A percentile compares a stretch with the other conserved stretches of the same genome.
These are phyloP conservation scores for Nicotiana paniculata DNA, from an alignment of 257 asterid species.

Conservation along the genomic window DNA sequence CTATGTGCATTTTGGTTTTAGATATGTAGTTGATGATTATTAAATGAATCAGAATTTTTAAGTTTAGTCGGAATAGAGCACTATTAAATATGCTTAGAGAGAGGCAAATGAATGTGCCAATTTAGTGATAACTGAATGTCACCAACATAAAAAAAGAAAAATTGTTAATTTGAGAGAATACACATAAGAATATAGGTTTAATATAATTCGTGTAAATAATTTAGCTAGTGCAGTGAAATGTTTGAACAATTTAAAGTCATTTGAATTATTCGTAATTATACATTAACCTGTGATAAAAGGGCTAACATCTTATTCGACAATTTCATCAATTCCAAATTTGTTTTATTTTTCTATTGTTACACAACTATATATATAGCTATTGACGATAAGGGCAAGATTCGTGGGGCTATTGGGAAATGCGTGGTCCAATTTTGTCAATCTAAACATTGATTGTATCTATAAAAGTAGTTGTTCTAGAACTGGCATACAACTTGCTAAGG, in stretches of 20 bases:
- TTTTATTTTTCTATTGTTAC: neutral
- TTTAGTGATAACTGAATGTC: neutral
- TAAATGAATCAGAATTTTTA: neutral
- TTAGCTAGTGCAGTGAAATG: neutral
- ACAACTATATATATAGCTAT: neutral
- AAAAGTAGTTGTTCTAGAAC: neutral
- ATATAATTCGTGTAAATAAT: neutral
- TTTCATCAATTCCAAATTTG: neutral
- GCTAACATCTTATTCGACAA: neutral
- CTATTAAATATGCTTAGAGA: neutral
- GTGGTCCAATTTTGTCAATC: conserved; percentile 7
- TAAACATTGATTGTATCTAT: neutral
- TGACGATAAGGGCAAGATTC: neutral
- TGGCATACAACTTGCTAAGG: neutral
- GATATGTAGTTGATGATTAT: neutral
- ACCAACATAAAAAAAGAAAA: neutral
- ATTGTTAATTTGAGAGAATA: neutral
- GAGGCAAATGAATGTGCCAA: neutral
- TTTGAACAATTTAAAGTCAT: too few relatives aligned
- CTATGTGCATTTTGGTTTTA: neutral
- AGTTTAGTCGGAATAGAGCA: neutral
- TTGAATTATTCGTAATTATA: too few relatives aligned
- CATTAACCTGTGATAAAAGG: neutral
- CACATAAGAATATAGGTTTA: neutral
- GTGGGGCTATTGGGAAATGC: neutral